Base-by-base conservation (phyloP, 305 asterid genomes). In the Andrographis paniculata region DNA sequence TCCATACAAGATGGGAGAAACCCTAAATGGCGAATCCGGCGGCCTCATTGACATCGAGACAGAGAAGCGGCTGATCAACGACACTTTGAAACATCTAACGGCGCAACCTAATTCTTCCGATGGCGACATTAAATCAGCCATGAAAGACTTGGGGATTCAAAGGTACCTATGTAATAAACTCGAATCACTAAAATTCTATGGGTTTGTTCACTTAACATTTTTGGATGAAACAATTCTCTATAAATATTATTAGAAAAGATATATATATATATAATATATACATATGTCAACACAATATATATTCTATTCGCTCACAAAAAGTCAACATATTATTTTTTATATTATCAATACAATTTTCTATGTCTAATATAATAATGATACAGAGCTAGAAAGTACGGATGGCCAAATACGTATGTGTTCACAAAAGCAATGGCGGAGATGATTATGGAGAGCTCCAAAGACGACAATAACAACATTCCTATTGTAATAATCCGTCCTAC, bases 371-470 rank as follows among this genome's bases (percentile, higher is more conserved):
- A n/a, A n/a, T n/a, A n/a, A 9, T 48, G 14, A 28, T 41, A 57
- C 63, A 87, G 97, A 39, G 86, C 97, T 52, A 76, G 79, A 61
- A 84, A 65, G 19, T 84, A 45, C 56, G 97, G 97, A 56, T 87
- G 97, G 97, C 95, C 95, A 64, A 87, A 87, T 33, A 84, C 97
- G 0, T 84, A 84, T 28, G 94, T 83, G 14, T 87, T 87, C 69
- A 80, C 95, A 0, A 87, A 87, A 52, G 80, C 92, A 5, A 74
- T 87, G 95, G 97, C 82, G 48, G 97, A 87, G 62, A 84, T 84
- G 95, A 14, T 80, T 30, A 19, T 87, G 52, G 87, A 74, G 1
- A 39, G 74, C 10, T 31, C 61, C 27, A 80, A 67, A 66, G 80
- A 67, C 45, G 60, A 66, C 27, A 80, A 67, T 64, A 79, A 67